Base-by-base conservation (phyloP, 768 basidiomycete genomes). In the Tephrocybe sp. region DNA sequence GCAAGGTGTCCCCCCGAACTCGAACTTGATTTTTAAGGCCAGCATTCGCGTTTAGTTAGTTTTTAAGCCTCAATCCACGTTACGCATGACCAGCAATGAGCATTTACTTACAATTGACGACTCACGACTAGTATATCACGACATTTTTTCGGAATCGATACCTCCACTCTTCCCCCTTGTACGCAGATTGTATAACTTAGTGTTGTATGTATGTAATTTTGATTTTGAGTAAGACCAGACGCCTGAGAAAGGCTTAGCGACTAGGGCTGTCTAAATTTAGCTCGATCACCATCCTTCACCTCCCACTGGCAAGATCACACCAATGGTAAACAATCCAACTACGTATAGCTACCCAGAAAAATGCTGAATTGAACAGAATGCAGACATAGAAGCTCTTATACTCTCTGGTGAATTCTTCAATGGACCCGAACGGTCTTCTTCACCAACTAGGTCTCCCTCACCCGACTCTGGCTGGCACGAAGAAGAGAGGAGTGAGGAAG, bases 401-500 rank as follows among this genome's bases (percentile, higher is more conserved):
- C 59, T 66, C 33, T 91, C 90, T 12, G 90, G 90, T 35, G 81
- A 82, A 57, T 76, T 92, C 34, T 91, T 91, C 68, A 78, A 77
- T 36, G 74, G 76, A 4, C 51, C 66, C 13, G 67, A 71, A 1
- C 75, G 80, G 8, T 79, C 85, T 1, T 76, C 77, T 3, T 89
- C 89, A 3, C 87, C 89, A 2, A 66, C 69, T 11, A 79, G 86
- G 54, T 73, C 85, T n/a, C 76, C 77, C 12, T 84, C 86, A 10
- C 78, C 82, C 3, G 78, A 80, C 45, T 67, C 70, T 31, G 76
- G 75, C 49, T 82, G 80, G 80, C 76, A 78, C 55, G 76, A 79
- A 48, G 80, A 83, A 45, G 76, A 73, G 39, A 59, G 68, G 33
- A 62, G 61, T 34, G 65, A 72, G 14, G 75, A 71, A 55, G 72